Evolutionary conservation across 176 grass and related monocot genomes (phyloP), one percentile per base, ranked within the genome.

Genomic region (Phoenix roebelenii): DNA sequence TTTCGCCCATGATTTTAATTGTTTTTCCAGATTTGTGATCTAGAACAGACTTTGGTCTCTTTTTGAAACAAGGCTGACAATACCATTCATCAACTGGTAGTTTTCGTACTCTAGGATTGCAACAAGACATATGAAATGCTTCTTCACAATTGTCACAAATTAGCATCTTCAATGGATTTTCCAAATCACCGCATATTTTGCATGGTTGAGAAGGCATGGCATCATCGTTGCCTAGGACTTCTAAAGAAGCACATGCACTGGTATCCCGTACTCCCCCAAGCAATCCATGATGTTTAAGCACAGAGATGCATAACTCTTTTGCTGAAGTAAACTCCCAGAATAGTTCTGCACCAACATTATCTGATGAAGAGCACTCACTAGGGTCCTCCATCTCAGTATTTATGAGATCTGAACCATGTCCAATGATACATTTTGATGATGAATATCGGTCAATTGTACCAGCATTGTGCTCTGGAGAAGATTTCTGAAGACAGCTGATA

Each of bases 81-180:
- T 83, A 83, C 93, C 93, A 98, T 22, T 88, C 76, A 51, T 75
- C 78, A 62, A 24, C 15, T 65, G 66, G 78, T 55, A 70, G 26
- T 25, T 70, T 67, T 25, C 73, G 44, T 50, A 76, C 57, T 75
- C 23, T 50, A 64, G 74, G 80, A 30, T 16, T 80, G 69, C 83
- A 91, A 76, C 93, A 91, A 52, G 78, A 76, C 29, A 85, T 59
- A 79, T 98, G 93, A 73, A 85, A 98, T 78, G 87, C 81, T 74
- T 68, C 81, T 67, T 92, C 93, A 70, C 93, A 98, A 51, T 60
- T 72, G 66, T 98, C 93, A 65, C 93, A 98, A 75, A 92, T 81
- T 62, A 98, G 74, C 87, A 98, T 81, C 51, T 92, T 85, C 23
- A 58, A 35, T 52, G 84, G 73, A 75, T 76, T 53, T 55, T 79